Evolutionary conservation across 1,139 yeast species (phyloP).

Genomic region (Taiozyma sp.): DNA sequence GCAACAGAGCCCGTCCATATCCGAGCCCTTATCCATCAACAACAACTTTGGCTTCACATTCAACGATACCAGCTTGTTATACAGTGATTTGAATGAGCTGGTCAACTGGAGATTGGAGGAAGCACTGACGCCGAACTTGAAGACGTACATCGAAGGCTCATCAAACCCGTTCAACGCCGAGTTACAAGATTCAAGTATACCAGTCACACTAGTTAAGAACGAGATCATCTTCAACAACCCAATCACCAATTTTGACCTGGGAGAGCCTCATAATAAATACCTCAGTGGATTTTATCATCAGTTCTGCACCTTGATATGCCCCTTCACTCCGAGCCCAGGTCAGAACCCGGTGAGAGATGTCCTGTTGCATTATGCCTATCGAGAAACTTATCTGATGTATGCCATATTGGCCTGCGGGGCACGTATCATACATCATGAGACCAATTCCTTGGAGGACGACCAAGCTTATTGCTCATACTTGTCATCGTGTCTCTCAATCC

Average conservation of each 20-base stretch:
- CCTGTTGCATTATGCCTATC: slow-evolving; percentile 50
- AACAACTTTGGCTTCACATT: slow-evolving; percentile 16
- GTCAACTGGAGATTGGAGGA: slow-evolving; percentile 40
- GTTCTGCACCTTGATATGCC: slow-evolving; percentile 53
- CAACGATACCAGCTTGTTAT: slow-evolving; percentile 34
- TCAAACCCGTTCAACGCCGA: slow-evolving; percentile 28
- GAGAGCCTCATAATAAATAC: slow-evolving; percentile 39
- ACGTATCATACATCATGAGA: slow-evolving; percentile 40
- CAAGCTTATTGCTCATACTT: slow-evolving; percentile 59
- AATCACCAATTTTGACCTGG: slow-evolving; percentile 33
- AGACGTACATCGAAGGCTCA: slow-evolving; percentile 19
- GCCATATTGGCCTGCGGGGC: slow-evolving; percentile 77
- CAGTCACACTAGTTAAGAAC: slow-evolving; percentile 9
- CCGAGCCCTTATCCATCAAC: neutral
- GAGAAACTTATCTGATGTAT: slow-evolving; percentile 56
- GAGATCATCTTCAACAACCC: slow-evolving; percentile 26
- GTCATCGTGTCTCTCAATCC: slow-evolving; percentile 51
- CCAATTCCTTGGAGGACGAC: slow-evolving; percentile 49
- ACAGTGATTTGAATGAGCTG: slow-evolving; percentile 40
- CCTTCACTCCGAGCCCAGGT: slow-evolving; percentile 47
- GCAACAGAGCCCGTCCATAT: neutral
- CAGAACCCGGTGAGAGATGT: slow-evolving; percentile 64
- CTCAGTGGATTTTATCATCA: slow-evolving; percentile 53
- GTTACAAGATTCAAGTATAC: slow-evolving; percentile 17
- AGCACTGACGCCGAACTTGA: slow-evolving; percentile 18